Percentiles rank a stretch among this genome's conserved stretches.
Evolutionary conservation across 176 grass and related monocot species (phyloP).

Genomic region (Luzula sylvatica): DNA sequence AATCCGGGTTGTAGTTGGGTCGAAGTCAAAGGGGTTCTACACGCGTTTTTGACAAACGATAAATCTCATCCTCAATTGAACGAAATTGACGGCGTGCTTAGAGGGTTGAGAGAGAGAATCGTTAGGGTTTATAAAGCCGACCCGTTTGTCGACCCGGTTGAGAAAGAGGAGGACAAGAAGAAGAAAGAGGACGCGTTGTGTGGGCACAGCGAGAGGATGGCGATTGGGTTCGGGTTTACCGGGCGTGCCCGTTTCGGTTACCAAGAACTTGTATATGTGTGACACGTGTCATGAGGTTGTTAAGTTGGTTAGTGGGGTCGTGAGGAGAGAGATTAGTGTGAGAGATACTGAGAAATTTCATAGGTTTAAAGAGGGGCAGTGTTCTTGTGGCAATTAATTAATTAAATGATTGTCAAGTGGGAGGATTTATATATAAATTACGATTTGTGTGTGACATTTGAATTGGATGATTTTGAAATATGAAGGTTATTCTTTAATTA

Average conservation of each 20-base stretch:
- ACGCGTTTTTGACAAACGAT: conserved; percentile 89
- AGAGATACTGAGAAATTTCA: conserved; percentile 72
- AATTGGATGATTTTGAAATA: no score
- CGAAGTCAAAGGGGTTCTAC: conserved; percentile 70
- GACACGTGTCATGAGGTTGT: conserved; percentile 62
- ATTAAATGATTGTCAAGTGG: no score
- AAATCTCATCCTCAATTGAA: conserved; percentile 83
- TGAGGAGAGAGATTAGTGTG: conserved; percentile 75
- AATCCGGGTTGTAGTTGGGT: conserved; percentile 85
- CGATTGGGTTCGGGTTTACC: conserved; percentile 79
- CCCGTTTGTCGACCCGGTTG: conserved; percentile 32
- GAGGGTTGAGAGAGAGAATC: conserved; percentile 68
- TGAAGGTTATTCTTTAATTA: no score
- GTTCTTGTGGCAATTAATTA: conserved; percentile 52
- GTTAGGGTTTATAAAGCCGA: conserved; percentile 32
- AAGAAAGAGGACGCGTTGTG: conserved; percentile 72
- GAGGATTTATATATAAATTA: no score
- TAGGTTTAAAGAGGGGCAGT: conserved; percentile 77
- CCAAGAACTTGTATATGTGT: conserved; percentile 86
- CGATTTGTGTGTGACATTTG: no score
- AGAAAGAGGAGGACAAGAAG: conserved; percentile 38
- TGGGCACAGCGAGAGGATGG: conserved; percentile 85
- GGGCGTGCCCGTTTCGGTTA: conserved; percentile 61
- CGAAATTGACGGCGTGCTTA: conserved; percentile 61
- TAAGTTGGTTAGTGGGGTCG: conserved; percentile 48